Evolutionary conservation across 176 grass and related monocot species (phyloP).

Genomic region (Avena eriantha): DNA sequence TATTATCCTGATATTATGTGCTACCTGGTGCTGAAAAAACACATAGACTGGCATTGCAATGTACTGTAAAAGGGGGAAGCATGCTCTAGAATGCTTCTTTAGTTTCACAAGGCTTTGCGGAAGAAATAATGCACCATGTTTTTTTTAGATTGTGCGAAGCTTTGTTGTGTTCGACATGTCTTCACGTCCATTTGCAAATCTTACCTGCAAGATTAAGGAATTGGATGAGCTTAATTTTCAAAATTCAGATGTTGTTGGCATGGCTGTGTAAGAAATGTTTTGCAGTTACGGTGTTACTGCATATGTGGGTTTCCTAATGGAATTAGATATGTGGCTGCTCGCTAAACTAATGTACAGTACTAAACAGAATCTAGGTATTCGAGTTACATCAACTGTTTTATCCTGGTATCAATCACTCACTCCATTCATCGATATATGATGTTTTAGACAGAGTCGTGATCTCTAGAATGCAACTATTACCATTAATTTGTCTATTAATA

Average conservation of each 20-base stretch:
- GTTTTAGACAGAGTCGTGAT: neutral
- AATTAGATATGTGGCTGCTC: neutral
- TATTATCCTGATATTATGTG: neutral
- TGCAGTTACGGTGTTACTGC: neutral
- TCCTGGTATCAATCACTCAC: neutral
- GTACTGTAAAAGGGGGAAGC: neutral
- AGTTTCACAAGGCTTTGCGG: neutral
- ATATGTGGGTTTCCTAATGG: conserved; percentile 9
- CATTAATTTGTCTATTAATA: neutral
- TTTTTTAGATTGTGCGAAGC: neutral
- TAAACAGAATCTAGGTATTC: neutral
- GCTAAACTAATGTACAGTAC: neutral
- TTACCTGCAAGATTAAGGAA: conserved; percentile 3
- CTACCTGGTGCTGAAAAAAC: neutral
- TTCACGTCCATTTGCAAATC: conserved; percentile 21
- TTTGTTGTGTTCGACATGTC: neutral
- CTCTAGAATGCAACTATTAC: neutral
- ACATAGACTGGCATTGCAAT: neutral
- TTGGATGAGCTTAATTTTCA: neutral
- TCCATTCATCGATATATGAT: neutral
- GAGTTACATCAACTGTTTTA: conserved; percentile 7
- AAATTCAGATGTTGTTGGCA: neutral
- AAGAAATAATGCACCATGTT: neutral
- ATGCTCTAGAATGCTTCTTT: neutral
- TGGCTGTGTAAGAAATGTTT: neutral